Evolutionary conservation across 2,329 filamentous ascomycete genomes (phyloP), one percentile per base, ranked within the genome.

Genomic region (Dothistroma pini): DNA sequence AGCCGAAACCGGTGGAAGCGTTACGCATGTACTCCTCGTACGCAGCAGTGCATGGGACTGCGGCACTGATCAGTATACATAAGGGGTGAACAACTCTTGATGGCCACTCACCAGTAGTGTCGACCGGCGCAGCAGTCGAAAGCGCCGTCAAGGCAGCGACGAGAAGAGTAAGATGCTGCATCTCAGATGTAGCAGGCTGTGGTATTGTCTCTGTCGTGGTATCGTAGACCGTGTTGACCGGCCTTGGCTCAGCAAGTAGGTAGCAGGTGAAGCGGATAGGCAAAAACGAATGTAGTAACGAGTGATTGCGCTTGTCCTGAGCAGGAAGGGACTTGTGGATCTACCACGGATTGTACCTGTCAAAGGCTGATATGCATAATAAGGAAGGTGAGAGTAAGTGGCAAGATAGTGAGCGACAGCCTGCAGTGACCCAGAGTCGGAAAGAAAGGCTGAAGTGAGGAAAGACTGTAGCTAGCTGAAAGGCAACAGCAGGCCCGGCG

Each of bases 1-100:
- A 72, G 34, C 70, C 70, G 56, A 72, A 67, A 52, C 69, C 48
- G 11, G 55, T 63, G 22, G 71, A 72, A 22, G 69, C 41, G 9
- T 44, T 44, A 19, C 41, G 41, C 41, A 44, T 44, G n/a, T 44
- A n/a, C 41, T 44, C 44, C 49, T 60, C 21, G 52, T 51, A 38
- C 57, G 57, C 38, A 32, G 38, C 21, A 32, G 52, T n/a, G 10
- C 19, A 54, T 4, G 41, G 49, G 21, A 29, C 41, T 44, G 14
- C 41, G 41, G n/a, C 38, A 44, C 38, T 8, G 21, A 11, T 51
- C 49, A n/a, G 22, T 19, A 14, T 12, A 54, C 12, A 44, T 14
- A n/a, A 31, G 35, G 41, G 31, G 29, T 7, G 16, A 4, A 38
- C 8, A n/a, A 8, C 22, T 31, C 21, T 54, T 29, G 14, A n/a